phyloP scores from a whole-genome alignment of 2,329 filamentous ascomycete species.

The Trichoderma citrinoviride region DNA sequence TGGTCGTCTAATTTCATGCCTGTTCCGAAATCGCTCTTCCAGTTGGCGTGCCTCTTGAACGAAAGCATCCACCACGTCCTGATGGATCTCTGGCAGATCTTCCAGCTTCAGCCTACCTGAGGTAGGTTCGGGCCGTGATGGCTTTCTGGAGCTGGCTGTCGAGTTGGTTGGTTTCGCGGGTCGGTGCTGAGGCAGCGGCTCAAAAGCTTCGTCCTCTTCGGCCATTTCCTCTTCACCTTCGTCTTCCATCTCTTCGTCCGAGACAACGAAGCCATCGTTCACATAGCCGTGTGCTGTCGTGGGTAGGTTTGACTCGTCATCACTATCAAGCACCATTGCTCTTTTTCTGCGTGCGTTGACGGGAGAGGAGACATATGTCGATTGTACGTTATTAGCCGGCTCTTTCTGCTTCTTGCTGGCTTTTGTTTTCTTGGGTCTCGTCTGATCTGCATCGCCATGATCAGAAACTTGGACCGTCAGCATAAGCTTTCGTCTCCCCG shows the following conservation, averaged over 20 bases:
- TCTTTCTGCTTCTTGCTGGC: constrained; percentile 37
- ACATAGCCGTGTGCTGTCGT: constrained; percentile 48
- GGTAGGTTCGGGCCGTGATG: constrained; percentile 54
- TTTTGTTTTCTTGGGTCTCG: constrained; percentile 37
- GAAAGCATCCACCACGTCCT: constrained; percentile 63
- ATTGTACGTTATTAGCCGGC: constrained; percentile 41
- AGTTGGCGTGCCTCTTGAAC: constrained; percentile 58
- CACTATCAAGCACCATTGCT: constrained; percentile 25
- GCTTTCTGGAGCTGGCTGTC: constrained; percentile 31
- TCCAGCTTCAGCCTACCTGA: constrained; percentile 53
- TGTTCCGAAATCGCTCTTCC: constrained; percentile 61
- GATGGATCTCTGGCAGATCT: constrained; percentile 57
- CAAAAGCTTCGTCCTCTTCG: constrained; percentile 46
- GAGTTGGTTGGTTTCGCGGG: constrained; percentile 33
- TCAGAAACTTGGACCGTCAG: constrained; percentile 42
- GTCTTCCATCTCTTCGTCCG: constrained; percentile 36
- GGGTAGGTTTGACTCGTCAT: constrained; percentile 38
- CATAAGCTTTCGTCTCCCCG: constrained; percentile 46
- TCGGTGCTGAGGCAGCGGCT: constrained; percentile 40
- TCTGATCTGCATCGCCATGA: constrained; percentile 31
- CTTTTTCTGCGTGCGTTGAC: constrained; percentile 37
- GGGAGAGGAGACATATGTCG: constrained; percentile 54
- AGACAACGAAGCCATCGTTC: constrained; percentile 50
- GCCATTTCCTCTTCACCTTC: constrained; percentile 36
- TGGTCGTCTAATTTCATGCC: constrained; percentile 53